Evolutionary conservation across 2,329 filamentous ascomycete genomes (phyloP), one percentile per base, ranked within the genome.

Genomic region (Aspergillus carbonarius): DNA sequence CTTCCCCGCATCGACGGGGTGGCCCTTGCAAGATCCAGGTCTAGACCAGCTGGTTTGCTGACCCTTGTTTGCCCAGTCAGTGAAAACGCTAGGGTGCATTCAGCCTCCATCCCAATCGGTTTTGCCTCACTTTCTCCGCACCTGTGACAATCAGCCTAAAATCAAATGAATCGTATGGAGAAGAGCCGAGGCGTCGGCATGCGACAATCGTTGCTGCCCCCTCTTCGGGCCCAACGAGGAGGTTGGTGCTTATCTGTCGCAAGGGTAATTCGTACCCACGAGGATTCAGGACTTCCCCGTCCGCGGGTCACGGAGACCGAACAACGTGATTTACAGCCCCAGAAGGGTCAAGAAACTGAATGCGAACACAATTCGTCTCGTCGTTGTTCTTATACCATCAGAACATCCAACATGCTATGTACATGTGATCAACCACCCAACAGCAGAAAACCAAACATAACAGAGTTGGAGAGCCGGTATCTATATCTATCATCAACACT

Each of bases 401-500:
- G 57, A 52, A 60, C 55, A 58, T 61, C 55, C 64, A 63, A 57
- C 54, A 58, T 60, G 54, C 59, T 62, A 61, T 57, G 55, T 63
- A 61, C 54, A 64, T 57, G 57, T 44, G 55, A 55, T 59, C 59
- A 63, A 51, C 40, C 60, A 60, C 59, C 60, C 50, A 59, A 62
- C 51, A 34, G 34, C 42, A 58, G 48, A 53, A 49, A 51, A 57
- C 51, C 27, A 44, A 54, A 53, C 25, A 51, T 23, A 49, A 55
- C 54, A 44, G 18, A 15, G 25, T 34, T 55, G 30, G n/a, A 60
- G 53, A 53, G 59, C 42, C 60, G 54, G 54, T 50, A 55, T 66
- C 62, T 66, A 65, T 58, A 58, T 67, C 61, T 66, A 67, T 66
- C 59, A 60, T 61, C 55, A 42, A 60, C 54, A 58, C 46, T 32